These are phyloP conservation scores for Platismatia glauca DNA, from an alignment of 495 filamentous ascomycete species.

Conservation along the genomic window DNA sequence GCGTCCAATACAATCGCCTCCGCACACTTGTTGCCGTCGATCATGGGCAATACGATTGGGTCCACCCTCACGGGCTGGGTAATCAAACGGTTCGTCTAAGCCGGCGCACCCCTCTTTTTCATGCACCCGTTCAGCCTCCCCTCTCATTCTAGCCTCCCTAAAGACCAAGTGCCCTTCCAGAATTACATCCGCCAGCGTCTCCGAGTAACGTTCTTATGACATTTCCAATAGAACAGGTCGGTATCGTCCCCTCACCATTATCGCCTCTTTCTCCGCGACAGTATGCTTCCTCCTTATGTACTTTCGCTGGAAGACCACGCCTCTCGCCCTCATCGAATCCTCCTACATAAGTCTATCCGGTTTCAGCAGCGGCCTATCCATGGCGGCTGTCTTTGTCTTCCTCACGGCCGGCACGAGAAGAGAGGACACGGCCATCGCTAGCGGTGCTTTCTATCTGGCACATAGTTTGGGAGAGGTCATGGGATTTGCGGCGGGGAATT, in stretches of 20 bases:
- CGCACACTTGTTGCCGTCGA: background rate
- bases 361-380: background rate
- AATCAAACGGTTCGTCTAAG: background rate
- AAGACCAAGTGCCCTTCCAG: too few species aligned
- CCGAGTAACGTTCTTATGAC: too few species aligned
- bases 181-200: too few species aligned
- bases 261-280: background rate
- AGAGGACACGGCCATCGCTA: background rate
- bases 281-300: background rate
- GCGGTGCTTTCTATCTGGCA: background rate
- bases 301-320: too few species aligned
- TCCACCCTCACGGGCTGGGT: background rate
- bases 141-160: too few species aligned
- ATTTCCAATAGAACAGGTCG: background rate
- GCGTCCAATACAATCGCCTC: background rate
- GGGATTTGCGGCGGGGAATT: background rate
- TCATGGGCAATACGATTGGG: background rate
- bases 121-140: too few species aligned
- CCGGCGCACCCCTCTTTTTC: too few species aligned
- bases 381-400: background rate
- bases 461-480: background rate
- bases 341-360: background rate
- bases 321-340: too few species aligned
- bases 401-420: background rate
- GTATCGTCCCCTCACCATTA: background rate